Evolutionary conservation across 23 red algal genomes (phyloP).

Genomic region (Gracilariopsis chorda): DNA sequence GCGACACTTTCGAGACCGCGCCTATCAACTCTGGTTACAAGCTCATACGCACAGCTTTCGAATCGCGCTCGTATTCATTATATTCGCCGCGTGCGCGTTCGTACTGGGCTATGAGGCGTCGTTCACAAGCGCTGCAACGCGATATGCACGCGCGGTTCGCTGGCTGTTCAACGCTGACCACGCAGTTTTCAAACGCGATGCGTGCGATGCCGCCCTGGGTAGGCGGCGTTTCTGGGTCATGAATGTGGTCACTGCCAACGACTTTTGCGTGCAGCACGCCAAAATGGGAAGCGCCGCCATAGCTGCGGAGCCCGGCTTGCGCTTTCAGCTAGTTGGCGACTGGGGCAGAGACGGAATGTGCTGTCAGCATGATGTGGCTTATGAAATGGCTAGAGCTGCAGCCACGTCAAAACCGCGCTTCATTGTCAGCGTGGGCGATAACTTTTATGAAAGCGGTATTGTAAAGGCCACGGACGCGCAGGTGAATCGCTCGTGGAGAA

Average conservation of each 20-base stretch:
- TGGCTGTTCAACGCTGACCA: not conserved
- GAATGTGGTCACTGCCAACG: not conserved
- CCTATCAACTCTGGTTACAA: not conserved
- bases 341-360: conserved; percentile 90
- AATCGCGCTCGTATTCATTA: too few relatives aligned
- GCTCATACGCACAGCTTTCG: not conserved
- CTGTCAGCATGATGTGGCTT: conserved; percentile 75
- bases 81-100: not conserved
- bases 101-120: not conserved
- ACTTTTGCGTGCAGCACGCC: conserved; percentile 21
- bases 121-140: not conserved
- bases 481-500: conserved; percentile 50
- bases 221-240: conserved; percentile 9
- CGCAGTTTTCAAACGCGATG: not conserved
- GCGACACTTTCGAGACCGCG: not conserved
- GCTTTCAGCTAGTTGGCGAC: conserved; percentile 77
- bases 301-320: not conserved
- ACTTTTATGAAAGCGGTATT: conserved; percentile 81
- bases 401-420: conserved; percentile 14
- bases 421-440: conserved; percentile 71
- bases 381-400: conserved; percentile 60
- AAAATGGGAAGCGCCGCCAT: not conserved
- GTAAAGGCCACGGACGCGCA: conserved; percentile 2
- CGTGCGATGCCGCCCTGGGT: conserved; percentile 41
- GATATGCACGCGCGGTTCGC: conserved; percentile 15